phyloP scores from a whole-genome alignment of 805 yeast species.

The Spathaspora sp. region DNA sequence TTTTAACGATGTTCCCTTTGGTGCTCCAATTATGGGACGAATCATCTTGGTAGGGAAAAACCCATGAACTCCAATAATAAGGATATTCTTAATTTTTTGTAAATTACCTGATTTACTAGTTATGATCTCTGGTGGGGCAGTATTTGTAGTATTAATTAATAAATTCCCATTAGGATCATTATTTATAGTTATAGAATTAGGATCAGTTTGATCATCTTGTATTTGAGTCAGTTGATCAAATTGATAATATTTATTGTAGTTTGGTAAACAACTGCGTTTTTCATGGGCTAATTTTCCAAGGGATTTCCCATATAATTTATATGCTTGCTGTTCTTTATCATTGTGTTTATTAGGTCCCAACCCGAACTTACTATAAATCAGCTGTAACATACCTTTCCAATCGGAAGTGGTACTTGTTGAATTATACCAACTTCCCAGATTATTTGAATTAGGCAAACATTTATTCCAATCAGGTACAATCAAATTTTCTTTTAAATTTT shows the following conservation, averaged over 20 bases:
- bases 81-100: conserved; percentile 48
- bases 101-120: conserved; percentile 26
- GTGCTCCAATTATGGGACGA: conserved; percentile 87
- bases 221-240: conserved; percentile 19
- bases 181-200: conserved; percentile 33
- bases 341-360: conserved; percentile 23
- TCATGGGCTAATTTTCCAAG: conserved; percentile 31
- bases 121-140: conserved; percentile 12
- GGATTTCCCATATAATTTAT: conserved; percentile 35
- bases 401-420: conserved; percentile 6
- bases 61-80: conserved; percentile 93
- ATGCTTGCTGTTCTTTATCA: conserved; percentile 17
- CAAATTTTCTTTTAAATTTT: conserved; percentile 35
- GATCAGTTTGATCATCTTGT: conserved; percentile 26
- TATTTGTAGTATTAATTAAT: conserved; percentile 23
- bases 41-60: conserved; percentile 87
- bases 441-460: conserved; percentile 24
- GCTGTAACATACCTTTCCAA: conserved; percentile 33
- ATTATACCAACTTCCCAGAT: not conserved
- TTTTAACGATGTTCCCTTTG: conserved; percentile 90
- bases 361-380: conserved; percentile 33
- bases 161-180: conserved; percentile 41
- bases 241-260: conserved; percentile 28
- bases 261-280: conserved; percentile 39
- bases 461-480: conserved; percentile 41